Evolutionary conservation across 2,329 filamentous ascomycete genomes (phyloP).

Genomic region (Apiospora phragmitis): DNA sequence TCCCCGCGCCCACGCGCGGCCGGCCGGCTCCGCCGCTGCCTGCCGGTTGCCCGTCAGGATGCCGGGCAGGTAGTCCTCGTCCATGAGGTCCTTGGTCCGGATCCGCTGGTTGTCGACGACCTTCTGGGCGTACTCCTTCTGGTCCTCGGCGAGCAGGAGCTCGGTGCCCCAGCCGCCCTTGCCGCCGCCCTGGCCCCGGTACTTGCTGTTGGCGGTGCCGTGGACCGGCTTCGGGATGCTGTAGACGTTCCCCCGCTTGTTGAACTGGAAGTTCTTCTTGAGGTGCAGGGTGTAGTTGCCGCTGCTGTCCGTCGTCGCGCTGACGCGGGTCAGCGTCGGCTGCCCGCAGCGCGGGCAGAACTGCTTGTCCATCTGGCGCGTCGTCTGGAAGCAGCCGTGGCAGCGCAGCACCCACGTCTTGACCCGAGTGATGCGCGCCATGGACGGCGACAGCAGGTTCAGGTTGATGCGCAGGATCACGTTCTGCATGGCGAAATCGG

Average conservation of each 20-base stretch:
- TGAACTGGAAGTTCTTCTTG: constrained; percentile 95
- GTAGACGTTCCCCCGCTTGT: constrained; percentile 87
- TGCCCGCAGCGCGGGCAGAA: constrained; percentile 94
- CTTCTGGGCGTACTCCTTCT: constrained; percentile 82
- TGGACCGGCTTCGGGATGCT: constrained; percentile 89
- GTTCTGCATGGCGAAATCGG: constrained; percentile 98
- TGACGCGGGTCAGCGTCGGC: constrained; percentile 78
- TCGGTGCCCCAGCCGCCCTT: constrained; percentile 84
- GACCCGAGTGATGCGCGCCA: constrained; percentile 79
- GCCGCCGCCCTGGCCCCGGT: constrained; percentile 66
- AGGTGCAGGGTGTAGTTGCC: constrained; percentile 85
- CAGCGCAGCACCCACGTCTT: constrained; percentile 90
- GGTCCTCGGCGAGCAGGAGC: constrained; percentile 87
- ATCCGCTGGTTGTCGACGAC: constrained; percentile 63
- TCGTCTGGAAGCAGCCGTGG: constrained; percentile 87
- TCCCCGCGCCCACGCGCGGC: constrained; percentile 80
- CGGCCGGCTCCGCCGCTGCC: constrained; percentile 59
- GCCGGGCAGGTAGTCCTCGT: constrained; percentile 85
- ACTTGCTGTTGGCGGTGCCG: constrained; percentile 78
- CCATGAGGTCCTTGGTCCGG: constrained; percentile 84
- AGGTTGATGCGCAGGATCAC: constrained; percentile 93
- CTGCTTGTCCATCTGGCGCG: constrained; percentile 81
- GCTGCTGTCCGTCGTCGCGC: constrained; percentile 78
- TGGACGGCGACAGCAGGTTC: constrained; percentile 76
- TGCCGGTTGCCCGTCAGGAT: constrained; percentile 80